A percentile compares a stretch with the other conserved stretches of the same genome.
These are phyloP conservation scores for Hypoxylon fuscum DNA, from an alignment of 495 filamentous ascomycete species.

Conservation along the genomic window DNA sequence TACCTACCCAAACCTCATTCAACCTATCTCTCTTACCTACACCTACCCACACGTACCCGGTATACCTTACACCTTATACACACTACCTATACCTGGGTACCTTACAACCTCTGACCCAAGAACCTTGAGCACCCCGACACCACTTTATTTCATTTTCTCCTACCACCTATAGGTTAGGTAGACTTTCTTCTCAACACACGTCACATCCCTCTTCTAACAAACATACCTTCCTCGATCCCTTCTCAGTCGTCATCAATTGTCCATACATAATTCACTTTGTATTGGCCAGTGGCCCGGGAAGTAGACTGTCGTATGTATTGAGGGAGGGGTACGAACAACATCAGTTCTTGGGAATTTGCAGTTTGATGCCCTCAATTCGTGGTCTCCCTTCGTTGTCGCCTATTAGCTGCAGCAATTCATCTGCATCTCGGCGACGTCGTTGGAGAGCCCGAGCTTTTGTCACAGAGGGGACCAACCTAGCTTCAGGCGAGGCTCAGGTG, in stretches of 20 bases:
- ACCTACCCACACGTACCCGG: no score
- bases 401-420: background rate
- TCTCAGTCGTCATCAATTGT: background rate
- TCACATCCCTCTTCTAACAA: conserved; percentile 30
- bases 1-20: no score
- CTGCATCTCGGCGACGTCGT: background rate
- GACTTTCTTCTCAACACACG: no score
- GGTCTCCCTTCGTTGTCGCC: conserved; percentile 4
- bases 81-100: conserved; percentile 33
- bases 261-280: conserved; percentile 5
- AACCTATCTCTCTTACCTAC: no score
- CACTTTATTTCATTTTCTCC: conserved; percentile 35
- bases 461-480: background rate
- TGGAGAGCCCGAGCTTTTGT: background rate
- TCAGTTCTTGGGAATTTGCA: conserved; percentile 11
- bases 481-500: conserved; percentile 10
- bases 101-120: no score
- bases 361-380: conserved; percentile 28
- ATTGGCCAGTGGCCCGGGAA: conserved; percentile 20
- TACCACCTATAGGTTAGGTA: no score
- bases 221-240: conserved; percentile 24
- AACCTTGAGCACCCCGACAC: no score
- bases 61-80: no score
- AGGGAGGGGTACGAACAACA: conserved; percentile 29
- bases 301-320: conserved; percentile 6